phyloP scores from a whole-genome alignment of 768 basidiomycete genomes.

The Tricholoma hemisulphureum region DNA sequence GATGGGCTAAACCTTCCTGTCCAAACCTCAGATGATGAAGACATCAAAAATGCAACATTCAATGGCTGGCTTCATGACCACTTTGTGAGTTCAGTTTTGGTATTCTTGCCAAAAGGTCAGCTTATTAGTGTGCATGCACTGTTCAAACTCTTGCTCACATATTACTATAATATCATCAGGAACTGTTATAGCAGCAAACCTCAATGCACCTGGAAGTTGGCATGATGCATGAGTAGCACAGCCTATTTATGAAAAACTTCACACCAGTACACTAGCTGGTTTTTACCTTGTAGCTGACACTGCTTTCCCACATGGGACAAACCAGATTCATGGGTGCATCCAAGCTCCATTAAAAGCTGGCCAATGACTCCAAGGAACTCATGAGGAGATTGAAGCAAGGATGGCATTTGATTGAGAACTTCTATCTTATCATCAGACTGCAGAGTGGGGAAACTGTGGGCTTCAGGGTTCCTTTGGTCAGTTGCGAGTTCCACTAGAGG shows the following conservation, averaged over 20 bases:
- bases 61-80: slow-evolving; percentile 36
- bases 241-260: slow-evolving; percentile 31
- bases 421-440: slow-evolving; percentile 41
- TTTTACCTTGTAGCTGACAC: slow-evolving; percentile 41
- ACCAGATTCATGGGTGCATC: slow-evolving; percentile 21
- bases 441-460: slow-evolving; percentile 45
- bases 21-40: slow-evolving; percentile 35
- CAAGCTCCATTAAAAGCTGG: slow-evolving; percentile 33
- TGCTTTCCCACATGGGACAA: slow-evolving; percentile 35
- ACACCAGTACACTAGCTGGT: slow-evolving; percentile 26
- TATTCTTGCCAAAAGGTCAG: background rate
- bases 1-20: slow-evolving; percentile 40
- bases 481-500: slow-evolving; percentile 36
- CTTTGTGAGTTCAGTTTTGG: slow-evolving; percentile 18
- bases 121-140: slow-evolving; percentile 5
- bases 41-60: slow-evolving; percentile 46
- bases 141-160: background rate
- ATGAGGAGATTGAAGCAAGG: slow-evolving; percentile 18
- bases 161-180: background rate
- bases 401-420: slow-evolving; percentile 34
- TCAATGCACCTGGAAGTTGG: slow-evolving; percentile 35
- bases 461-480: slow-evolving; percentile 42
- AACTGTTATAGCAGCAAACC: background rate
- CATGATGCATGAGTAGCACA: slow-evolving; percentile 37
- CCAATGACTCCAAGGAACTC: slow-evolving; percentile 14